phyloP scores from a whole-genome alignment of 2,329 filamentous ascomycete genomes.

The Dothistroma pini region DNA sequence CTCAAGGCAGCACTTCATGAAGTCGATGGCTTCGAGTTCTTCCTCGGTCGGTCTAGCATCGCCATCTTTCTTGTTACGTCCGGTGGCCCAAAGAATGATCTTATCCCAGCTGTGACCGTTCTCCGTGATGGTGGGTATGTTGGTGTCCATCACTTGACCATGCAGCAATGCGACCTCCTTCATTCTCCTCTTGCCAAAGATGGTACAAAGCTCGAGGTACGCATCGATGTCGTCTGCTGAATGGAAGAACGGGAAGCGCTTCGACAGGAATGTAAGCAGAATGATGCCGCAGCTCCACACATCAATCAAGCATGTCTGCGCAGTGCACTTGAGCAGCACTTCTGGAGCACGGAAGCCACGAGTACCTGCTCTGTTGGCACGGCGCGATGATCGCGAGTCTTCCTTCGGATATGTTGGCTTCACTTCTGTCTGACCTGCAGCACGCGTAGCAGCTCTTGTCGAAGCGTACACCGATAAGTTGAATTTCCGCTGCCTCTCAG shows the following conservation, averaged over 20 bases:
- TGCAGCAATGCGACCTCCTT: constrained; percentile 76
- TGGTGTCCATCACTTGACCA: constrained; percentile 88
- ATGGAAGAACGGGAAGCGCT: constrained; percentile 97
- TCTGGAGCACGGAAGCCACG: constrained; percentile 94
- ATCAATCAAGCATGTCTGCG: constrained; percentile 87
- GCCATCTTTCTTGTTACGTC: constrained; percentile 56
- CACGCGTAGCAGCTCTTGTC: constrained; percentile 35
- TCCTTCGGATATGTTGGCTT: constrained; percentile 76
- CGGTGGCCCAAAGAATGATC: constrained; percentile 93
- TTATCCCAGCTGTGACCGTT: constrained; percentile 85
- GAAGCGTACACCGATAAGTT: constrained; percentile 58
- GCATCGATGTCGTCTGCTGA: constrained; percentile 97
- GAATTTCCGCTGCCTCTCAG: constrained; percentile 58
- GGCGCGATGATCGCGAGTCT: constrained; percentile 79
- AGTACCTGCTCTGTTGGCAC: constrained; percentile 92
- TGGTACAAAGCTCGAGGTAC: constrained; percentile 94
- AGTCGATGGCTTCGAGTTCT: constrained; percentile 69
- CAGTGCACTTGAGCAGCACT: constrained; percentile 94
- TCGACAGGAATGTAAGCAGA: constrained; percentile 85
- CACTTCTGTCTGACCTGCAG: constrained; percentile 30
- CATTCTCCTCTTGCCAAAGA: constrained; percentile 86
- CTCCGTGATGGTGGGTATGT: constrained; percentile 82
- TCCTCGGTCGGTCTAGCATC: constrained; percentile 58
- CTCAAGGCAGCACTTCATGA: constrained; percentile 69
- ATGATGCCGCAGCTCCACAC: constrained; percentile 99